Conservation (phyloP, 257 asterid genomes). For the Orobanche coerulescens region DNA sequence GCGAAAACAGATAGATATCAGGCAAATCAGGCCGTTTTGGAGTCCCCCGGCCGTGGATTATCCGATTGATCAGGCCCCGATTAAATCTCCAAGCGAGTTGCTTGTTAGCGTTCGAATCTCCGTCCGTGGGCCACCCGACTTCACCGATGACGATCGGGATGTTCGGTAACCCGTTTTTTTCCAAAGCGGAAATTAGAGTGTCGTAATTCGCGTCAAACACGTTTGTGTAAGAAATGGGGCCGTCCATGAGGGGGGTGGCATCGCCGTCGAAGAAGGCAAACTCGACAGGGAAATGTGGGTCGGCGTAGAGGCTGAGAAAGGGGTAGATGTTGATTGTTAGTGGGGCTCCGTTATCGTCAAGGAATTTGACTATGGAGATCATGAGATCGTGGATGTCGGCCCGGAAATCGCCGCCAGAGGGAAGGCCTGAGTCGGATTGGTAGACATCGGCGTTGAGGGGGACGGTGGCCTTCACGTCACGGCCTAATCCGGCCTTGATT, state of each 20-base stretch:
- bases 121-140: conserved; percentile 92
- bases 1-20: conserved; percentile 51
- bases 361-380: conserved; percentile 50
- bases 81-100: conserved; percentile 62
- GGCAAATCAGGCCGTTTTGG: conserved; percentile 62
- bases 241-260: conserved; percentile 62
- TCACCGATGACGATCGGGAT: conserved; percentile 73
- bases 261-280: conserved; percentile 74
- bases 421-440: conserved; percentile 39
- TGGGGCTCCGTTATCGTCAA: conserved; percentile 58
- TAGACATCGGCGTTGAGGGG: conserved; percentile 89
- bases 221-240: conserved; percentile 46
- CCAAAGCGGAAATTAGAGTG: conserved; percentile 70
- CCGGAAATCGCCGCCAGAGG: conserved; percentile 72
- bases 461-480: conserved; percentile 71
- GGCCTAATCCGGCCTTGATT: conserved; percentile 66
- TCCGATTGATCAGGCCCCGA: conserved; percentile 58
- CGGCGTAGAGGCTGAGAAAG: conserved; percentile 68
- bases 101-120: conserved; percentile 47
- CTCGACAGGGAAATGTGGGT: conserved; percentile 61
- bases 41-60: conserved; percentile 49
- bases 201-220: conserved; percentile 92
- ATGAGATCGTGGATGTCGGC: conserved; percentile 52
- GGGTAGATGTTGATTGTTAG: conserved; percentile 81
- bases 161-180: conserved; percentile 53